A percentile compares a stretch with the other conserved stretches of the same genome.
Conservation (phyloP, 306 rosid species). For the Trifolium pratense region DNA sequence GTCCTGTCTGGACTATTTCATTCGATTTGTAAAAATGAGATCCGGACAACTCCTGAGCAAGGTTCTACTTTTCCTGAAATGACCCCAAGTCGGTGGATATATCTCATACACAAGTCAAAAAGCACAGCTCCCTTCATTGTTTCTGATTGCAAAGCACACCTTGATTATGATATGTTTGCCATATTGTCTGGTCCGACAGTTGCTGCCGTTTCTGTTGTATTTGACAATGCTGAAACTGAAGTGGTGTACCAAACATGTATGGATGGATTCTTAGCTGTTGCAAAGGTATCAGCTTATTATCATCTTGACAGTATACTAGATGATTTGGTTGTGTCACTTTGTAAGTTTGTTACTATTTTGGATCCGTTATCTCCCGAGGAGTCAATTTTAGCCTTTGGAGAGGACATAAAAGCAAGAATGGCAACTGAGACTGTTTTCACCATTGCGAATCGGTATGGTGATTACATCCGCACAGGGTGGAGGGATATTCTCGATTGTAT, state of each 20-base stretch:
- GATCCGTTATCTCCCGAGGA: conserved; percentile 78
- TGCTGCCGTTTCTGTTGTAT: conserved; percentile 96
- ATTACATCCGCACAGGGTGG: conserved; percentile 89
- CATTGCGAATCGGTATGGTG: conserved; percentile 91
- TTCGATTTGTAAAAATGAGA: conserved; percentile 92
- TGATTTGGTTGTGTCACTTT: conserved; percentile 91
- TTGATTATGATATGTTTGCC: conserved; percentile 95
- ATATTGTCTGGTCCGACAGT: conserved; percentile 91
- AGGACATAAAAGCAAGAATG: conserved; percentile 87
- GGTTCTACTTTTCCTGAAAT: conserved; percentile 88
- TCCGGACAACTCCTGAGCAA: conserved; percentile 90
- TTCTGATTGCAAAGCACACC: conserved; percentile 79
- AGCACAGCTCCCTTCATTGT: conserved; percentile 81
- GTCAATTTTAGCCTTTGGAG: conserved; percentile 82
- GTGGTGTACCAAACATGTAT: conserved; percentile 89
- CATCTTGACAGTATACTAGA: conserved; percentile 93
- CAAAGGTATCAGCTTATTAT: conserved; percentile 85
- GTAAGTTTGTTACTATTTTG: conserved; percentile 84
- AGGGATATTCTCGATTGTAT: conserved; percentile 92
- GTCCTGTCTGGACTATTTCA: conserved; percentile 75
- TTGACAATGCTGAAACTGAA: conserved; percentile 91
- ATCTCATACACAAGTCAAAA: conserved; percentile 82
- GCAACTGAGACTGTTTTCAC: conserved; percentile 92
- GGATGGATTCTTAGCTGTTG: conserved; percentile 92
- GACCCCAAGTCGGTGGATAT: conserved; percentile 95